Percentiles rank a stretch among this genome's conserved stretches.
phyloP scores from a whole-genome alignment of 495 filamentous ascomycete species.

The Aspergillus ostianus region DNA sequence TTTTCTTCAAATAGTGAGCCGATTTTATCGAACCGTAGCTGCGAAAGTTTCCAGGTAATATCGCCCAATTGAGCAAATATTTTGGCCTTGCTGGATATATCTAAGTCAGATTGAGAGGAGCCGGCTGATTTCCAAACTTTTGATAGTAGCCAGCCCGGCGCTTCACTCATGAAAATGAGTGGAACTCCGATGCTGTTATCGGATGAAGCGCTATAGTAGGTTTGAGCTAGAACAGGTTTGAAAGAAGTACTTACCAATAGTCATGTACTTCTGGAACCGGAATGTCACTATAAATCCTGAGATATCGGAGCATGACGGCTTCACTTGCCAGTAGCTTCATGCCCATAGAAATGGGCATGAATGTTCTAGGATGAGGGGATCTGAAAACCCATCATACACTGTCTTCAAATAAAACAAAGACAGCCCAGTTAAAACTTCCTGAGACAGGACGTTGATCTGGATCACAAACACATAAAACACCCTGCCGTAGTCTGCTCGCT shows the following conservation, averaged over 20 bases:
- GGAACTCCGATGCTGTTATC: constrained; percentile 27
- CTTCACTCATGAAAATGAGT: constrained; percentile 29
- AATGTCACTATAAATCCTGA: constrained; percentile 26
- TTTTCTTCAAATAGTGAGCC: constrained; percentile 26
- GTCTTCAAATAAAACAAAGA: constrained; percentile 28
- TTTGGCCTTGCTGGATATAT: constrained; percentile 16
- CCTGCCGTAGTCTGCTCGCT: constrained; percentile 20
- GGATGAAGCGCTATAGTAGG: constrained; percentile 17
- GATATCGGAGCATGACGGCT: constrained; percentile 25
- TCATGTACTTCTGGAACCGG: constrained; percentile 30
- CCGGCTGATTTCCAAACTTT: constrained; percentile 18
- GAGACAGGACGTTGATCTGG: constrained; percentile 23
- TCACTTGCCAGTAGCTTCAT: constrained; percentile 25
- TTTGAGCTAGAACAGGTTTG: constrained; percentile 4
- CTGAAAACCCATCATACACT: constrained; percentile 26
- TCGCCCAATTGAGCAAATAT: constrained; percentile 21
- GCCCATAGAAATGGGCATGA: constrained; percentile 19
- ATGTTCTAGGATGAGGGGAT: constrained; percentile 16
- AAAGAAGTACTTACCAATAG: constrained; percentile 17
- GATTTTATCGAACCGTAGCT: constrained; percentile 26
- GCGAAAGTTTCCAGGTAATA: constrained; percentile 26
- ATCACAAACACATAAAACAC: constrained; percentile 22
- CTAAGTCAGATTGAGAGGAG: constrained; percentile 15
- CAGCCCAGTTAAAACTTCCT: constrained; percentile 29
- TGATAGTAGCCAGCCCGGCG: constrained; percentile 23